Base-by-base conservation (phyloP, 345 rosid genomes). In the Fremontodendron californicum region DNA sequence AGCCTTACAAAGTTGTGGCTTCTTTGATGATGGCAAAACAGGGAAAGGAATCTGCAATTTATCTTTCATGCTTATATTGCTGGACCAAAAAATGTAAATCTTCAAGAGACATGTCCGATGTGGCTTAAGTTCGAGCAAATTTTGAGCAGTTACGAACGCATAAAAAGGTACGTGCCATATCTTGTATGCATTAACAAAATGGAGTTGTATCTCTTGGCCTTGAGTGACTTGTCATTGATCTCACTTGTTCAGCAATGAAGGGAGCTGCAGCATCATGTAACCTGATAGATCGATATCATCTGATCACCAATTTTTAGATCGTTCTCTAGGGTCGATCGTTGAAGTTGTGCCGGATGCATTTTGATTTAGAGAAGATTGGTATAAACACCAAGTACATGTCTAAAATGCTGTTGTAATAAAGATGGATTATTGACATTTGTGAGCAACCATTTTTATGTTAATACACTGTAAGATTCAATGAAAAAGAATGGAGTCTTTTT, bases 91-190 rank as follows among this genome's bases (percentile, higher is more conserved):
- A 86, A 88, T 15, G 96, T 88, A 45, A 87, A 84, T 42, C 87
- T 75, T 77, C 87, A 89, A 80, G 90, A 86, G 73, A 81, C 82
- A 9, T 85, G 89, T 81, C 90, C 94, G 8, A 62, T 87, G 35
- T 90, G 97, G 97, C 87, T 88, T 75, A 90, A 95, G 82, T 89
- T 93, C 43, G 97, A 93, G 90, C 90, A 92, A 85, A 88, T 90
- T 67, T 80, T 95, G 86, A 77, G 89, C 78, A 80, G 79, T 75
- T 95, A 86, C 31, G 92, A 89, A 63, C 88, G 82, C 63, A 23
- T 84, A 49, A 90, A 90, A 83, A 90, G 88, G 97, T 93, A 80
- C 37, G 69, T n/a, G n/a, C n/a, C n/a, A n/a, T n/a, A n/a, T n/a
- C n/a, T n/a, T n/a, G n/a, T n/a, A n/a, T n/a, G n/a, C n/a, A n/a